phyloP scores from a whole-genome alignment of 805 yeast genomes.

The Pichia nanzhaoensis region DNA sequence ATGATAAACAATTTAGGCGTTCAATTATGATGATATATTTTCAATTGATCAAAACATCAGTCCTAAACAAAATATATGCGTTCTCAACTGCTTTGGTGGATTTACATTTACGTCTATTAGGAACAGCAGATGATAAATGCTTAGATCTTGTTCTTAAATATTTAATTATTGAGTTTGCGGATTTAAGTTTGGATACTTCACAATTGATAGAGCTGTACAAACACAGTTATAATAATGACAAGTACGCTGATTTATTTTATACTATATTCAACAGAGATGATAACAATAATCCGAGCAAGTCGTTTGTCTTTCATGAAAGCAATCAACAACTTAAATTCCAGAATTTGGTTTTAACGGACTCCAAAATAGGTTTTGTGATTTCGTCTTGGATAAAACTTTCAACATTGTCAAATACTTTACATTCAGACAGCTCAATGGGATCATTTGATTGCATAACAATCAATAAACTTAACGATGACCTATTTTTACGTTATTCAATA shows the following conservation, averaged over 20 bases:
- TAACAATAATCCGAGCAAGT: neutral
- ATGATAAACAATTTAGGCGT: neutral
- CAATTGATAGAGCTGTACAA: constrained; percentile 1
- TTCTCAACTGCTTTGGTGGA: constrained; percentile 14
- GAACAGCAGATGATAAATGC: neutral
- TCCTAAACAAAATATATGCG: constrained; percentile 17
- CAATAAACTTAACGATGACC: neutral
- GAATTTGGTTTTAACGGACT: constrained; percentile 11
- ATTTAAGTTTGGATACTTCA: constrained; percentile 16
- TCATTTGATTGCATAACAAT: neutral
- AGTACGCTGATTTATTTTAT: neutral
- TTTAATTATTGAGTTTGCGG: constrained; percentile 8
- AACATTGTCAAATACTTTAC: constrained; percentile 2
- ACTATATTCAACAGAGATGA: neutral
- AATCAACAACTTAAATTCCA: constrained; percentile 8
- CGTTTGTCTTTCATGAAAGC: neutral
- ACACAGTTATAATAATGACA: neutral
- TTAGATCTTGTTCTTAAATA: neutral
- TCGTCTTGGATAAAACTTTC: constrained; percentile 23
- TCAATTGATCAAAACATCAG: constrained; percentile 16
- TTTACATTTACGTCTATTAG: constrained; percentile 8
- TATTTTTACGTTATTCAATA: constrained; percentile 6
- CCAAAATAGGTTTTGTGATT: constrained; percentile 18
- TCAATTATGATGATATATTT: constrained; percentile 12
- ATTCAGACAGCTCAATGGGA: neutral